Conservation (phyloP, 495 filamentous ascomycete species). For the Lasiosphaeria miniovina region DNA sequence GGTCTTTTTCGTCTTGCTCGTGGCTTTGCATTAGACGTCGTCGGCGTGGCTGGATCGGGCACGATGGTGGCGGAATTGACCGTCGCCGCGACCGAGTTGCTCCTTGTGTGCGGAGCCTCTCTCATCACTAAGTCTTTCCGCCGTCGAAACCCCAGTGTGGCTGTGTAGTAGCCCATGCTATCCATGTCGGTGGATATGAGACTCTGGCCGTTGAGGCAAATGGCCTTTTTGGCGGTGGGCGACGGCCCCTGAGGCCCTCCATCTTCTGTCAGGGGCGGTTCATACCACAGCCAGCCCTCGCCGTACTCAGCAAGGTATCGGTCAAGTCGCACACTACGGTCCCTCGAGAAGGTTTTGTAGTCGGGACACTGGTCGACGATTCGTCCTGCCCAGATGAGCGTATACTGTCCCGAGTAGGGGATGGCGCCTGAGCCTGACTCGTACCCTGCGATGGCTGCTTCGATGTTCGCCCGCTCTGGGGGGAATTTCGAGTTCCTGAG, state of each 20-base stretch:
- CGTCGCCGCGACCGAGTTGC: background rate
- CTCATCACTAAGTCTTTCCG: slow-evolving; percentile 16
- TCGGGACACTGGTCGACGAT: slow-evolving; percentile 41
- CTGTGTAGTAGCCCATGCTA: slow-evolving; percentile 26
- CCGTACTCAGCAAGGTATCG: slow-evolving; percentile 37
- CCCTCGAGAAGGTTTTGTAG: slow-evolving; percentile 36
- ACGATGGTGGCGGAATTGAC: background rate
- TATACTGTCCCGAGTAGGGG: slow-evolving; percentile 36
- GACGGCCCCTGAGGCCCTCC: slow-evolving; percentile 4
- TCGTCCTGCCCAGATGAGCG: slow-evolving; percentile 44
- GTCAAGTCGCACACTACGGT: slow-evolving; percentile 41
- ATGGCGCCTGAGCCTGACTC: slow-evolving; percentile 40
- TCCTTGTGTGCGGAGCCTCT: too few relatives aligned
- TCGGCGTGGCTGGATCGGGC: background rate
- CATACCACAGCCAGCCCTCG: slow-evolving; percentile 50
- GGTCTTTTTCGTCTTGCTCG: background rate
- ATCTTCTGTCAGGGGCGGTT: slow-evolving; percentile 37
- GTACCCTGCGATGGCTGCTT: slow-evolving; percentile 43
- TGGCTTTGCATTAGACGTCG: background rate
- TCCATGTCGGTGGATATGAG: slow-evolving; percentile 1
- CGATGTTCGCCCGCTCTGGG: slow-evolving; percentile 42
- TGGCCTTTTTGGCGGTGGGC: slow-evolving; percentile 29
- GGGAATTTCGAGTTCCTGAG: slow-evolving; percentile 35
- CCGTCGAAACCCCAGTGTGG: slow-evolving; percentile 28
- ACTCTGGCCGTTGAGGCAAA: slow-evolving; percentile 25